Evolutionary conservation across 176 grass and related monocot species (phyloP), one percentile per base, ranked within the genome.

Genomic region (Poa pratensis): DNA sequence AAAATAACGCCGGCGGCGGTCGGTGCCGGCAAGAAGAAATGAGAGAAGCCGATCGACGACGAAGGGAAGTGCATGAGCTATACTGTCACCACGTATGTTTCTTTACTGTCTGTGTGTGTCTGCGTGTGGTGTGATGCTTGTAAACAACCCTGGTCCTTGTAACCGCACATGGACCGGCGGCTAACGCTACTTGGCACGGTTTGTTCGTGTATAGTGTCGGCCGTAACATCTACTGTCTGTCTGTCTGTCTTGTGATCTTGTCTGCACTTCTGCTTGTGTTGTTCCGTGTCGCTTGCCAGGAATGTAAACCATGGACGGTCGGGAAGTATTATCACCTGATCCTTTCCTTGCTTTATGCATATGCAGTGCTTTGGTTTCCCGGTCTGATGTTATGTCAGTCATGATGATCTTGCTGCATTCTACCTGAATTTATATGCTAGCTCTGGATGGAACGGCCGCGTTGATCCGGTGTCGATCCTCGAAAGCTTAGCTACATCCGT

Each of bases 1-100:
- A 28, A 60, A 48, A 26, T 28, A 8, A 20, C 37, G n/a, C 45
- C 82, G 30, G 7, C 24, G 24, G 19, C 16, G 9, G 7, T 15
- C 6, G 10, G 69, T 10, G 37, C 32, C 1, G 76, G 9, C 48
- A 75, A 68, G 68, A 89, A 85, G 48, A 73, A 27, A 18, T 74
- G 75, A 88, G 20, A 48, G 15, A n/a, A n/a, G 12, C 11, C 14
- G 16, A 0, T 15, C 22, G 1, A 24, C 22, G 1, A 24, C 43
- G 5, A 9, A 18, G 46, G 1, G 53, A 63, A 49, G 27, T 32
- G 22, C 15, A 23, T 4, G 4, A 35, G 5, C 34, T 86, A 19
- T 17, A 46, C 2, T 20, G 40, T 5, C 3, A 10, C 34, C 55
- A 63, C 5, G 24, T 63, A 28, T 4, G 60, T 63, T 5, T 27